Percentiles rank a stretch among this genome's conserved stretches.
phyloP scores from a whole-genome alignment of 768 basidiomycete genomes.

The Rhodotorula paludigena region DNA sequence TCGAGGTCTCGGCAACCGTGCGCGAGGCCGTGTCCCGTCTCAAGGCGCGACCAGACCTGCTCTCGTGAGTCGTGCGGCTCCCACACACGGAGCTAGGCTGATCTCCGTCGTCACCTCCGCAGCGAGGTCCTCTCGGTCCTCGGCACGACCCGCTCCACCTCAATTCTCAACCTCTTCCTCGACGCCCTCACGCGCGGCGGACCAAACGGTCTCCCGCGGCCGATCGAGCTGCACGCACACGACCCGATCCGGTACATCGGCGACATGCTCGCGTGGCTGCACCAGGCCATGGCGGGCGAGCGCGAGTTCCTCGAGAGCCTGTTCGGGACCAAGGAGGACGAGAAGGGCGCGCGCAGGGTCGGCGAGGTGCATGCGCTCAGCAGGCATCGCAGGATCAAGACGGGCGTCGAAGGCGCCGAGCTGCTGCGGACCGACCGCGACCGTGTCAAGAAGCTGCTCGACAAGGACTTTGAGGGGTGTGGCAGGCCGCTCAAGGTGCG shows the following conservation, averaged over 20 bases:
- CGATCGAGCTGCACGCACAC: slow-evolving; percentile 96
- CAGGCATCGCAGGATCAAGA: slow-evolving; percentile 49
- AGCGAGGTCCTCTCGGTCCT: slow-evolving; percentile 73
- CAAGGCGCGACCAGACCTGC: slow-evolving; percentile 68
- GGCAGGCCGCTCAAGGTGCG: slow-evolving; percentile 81
- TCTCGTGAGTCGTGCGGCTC: slow-evolving; percentile 57
- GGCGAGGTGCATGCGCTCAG: slow-evolving; percentile 45
- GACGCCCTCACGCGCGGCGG: slow-evolving; percentile 75
- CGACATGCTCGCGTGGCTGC: slow-evolving; percentile 98
- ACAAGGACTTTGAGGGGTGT: slow-evolving; percentile 72
- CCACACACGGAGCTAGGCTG: slow-evolving; percentile 38
- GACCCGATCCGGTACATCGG: slow-evolving; percentile 94
- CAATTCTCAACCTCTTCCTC: slow-evolving; percentile 74
- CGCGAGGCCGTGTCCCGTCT: slow-evolving; percentile 68
- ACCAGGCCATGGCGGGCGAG: slow-evolving; percentile 91
- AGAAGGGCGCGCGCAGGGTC: slow-evolving; percentile 64
- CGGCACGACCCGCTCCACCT: slow-evolving; percentile 72
- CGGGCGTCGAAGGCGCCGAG: slow-evolving; percentile 55
- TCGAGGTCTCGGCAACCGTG: slow-evolving; percentile 65
- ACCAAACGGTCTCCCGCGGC: slow-evolving; percentile 67
- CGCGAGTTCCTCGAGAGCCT: slow-evolving; percentile 85
- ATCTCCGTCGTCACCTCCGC: neutral
- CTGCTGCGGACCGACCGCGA: slow-evolving; percentile 53
- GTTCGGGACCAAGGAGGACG: slow-evolving; percentile 58
- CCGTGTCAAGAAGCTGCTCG: slow-evolving; percentile 73